Base-by-base conservation (phyloP, 306 rosid genomes). In the Quercus gilva region DNA sequence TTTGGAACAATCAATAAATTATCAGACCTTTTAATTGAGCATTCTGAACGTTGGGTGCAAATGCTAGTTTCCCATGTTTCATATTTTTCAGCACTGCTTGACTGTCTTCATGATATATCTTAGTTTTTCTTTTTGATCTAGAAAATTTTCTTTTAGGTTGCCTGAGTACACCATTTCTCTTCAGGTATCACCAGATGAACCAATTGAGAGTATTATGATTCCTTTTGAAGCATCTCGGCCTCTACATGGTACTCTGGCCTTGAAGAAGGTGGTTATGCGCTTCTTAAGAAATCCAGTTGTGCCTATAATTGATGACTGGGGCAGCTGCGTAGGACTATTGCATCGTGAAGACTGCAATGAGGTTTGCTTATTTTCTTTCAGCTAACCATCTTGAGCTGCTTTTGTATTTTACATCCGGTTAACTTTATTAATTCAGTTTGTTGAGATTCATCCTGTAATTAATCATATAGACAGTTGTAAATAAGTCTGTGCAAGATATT, bases 301-400 rank as follows among this genome's bases (percentile, higher is more conserved):
- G 77, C 97, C 98, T 52, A 77, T 91, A 76, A 69, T 87, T 26
- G 98, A 93, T 74, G 94, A 93, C 71, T 88, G 91, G 97, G 97
- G 91, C 76, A 85, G 91, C 80, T 93, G 98, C 83, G 78, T 71
- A 3, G 98, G 98, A 75, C 58, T 93, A 55, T 80, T 91, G 85
- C 91, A 93, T 83, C 94, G 92, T 29, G 88, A 87, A 82, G 97
- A 89, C 78, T 93, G 98, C 81, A 81, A 20, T 58, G 88, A 91
- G 97, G 97, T 93, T 76, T 33, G 72, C 52, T 35, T 33, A n/a
- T 35, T 7, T 67, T 78, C 19, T 35, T 37, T 63, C 12, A 45
- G 45, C 51, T 26, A 17, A 2, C 17, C 43, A 41, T 41, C 14
- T 35, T 35, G 37, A 33, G 52, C 51, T 68, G 52, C 52, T 68